Percentiles rank a stretch among this genome's conserved stretches.
Conservation (phyloP, 2,329 filamentous ascomycete species). For the Pseudocercospora musae region DNA sequence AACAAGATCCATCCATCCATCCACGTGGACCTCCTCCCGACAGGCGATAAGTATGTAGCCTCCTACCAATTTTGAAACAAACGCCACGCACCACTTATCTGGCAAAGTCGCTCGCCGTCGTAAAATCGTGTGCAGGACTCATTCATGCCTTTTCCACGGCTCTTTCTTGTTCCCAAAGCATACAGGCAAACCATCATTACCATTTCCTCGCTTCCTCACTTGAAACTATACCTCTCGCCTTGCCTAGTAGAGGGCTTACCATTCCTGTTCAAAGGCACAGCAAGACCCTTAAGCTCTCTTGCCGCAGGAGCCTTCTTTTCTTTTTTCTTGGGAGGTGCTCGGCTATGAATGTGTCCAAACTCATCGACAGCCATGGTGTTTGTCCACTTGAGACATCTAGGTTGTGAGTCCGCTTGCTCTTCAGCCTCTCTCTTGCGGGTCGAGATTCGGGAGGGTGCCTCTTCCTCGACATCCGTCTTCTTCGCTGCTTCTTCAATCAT, state of each 20-base stretch:
- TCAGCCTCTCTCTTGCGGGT: constrained; percentile 62
- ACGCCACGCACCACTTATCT: neutral
- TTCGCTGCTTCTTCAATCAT: constrained; percentile 49
- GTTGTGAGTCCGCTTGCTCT: constrained; percentile 51
- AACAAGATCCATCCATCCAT: no score
- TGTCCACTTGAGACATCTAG: constrained; percentile 63
- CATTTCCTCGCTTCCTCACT: constrained; percentile 2
- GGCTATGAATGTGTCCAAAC: constrained; percentile 32
- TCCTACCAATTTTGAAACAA: neutral
- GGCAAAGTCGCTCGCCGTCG: neutral
- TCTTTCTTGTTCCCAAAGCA: neutral
- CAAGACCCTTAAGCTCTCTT: constrained; percentile 35
- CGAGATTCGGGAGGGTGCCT: constrained; percentile 52
- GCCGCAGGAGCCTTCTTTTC: constrained; percentile 29
- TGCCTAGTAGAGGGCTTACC: constrained; percentile 52
- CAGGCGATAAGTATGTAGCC: no score
- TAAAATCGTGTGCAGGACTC: no score
- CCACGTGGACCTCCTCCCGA: neutral
- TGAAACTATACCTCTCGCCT: constrained; percentile 44
- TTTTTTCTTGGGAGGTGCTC: constrained; percentile 33
- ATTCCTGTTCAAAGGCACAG: constrained; percentile 43
- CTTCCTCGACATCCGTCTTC: constrained; percentile 47
- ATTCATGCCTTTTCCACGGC: no score
- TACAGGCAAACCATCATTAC: neutral
- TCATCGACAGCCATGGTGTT: constrained; percentile 57